Conservation (phyloP, 2,329 filamentous ascomycete genomes). For the Thelonectria blattea region DNA sequence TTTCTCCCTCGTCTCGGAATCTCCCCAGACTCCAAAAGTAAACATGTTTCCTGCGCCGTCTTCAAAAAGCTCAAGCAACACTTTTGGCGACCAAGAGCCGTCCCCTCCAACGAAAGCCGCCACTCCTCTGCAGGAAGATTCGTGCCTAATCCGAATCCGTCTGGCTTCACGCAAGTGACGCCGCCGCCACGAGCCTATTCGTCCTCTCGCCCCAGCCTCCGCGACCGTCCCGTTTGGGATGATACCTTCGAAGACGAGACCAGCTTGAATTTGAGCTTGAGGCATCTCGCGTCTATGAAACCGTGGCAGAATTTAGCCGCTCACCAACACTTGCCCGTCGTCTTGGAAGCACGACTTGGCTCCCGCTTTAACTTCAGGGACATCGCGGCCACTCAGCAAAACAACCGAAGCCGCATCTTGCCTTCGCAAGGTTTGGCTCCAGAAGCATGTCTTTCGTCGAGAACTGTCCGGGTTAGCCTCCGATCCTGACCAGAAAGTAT, state of each 20-base stretch:
- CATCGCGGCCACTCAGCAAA: background rate
- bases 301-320: background rate
- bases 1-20: conserved; percentile 6
- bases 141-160: conserved; percentile 33
- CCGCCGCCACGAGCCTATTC: conserved; percentile 18
- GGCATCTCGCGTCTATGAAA: too few species aligned
- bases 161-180: conserved; percentile 13
- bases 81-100: background rate
- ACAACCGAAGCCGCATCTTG: background rate
- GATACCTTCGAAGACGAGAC: too few species aligned
- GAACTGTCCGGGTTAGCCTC: background rate
- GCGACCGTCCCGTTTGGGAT: too few species aligned
- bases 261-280: too few species aligned
- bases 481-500: background rate
- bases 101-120: conserved; percentile 23
- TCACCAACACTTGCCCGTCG: background rate
- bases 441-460: conserved; percentile 1
- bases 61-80: too few species aligned
- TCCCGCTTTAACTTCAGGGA: background rate
- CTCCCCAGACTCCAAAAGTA: conserved; percentile 2
- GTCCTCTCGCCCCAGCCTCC: conserved; percentile 1
- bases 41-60: background rate
- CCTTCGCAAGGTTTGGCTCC: conserved; percentile 11
- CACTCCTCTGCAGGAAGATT: conserved; percentile 20
- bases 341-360: background rate